Evolutionary conservation across 768 basidiomycete species (phyloP), one percentile per base, ranked within the genome.

Genomic region (Boletus pseudopeckii): DNA sequence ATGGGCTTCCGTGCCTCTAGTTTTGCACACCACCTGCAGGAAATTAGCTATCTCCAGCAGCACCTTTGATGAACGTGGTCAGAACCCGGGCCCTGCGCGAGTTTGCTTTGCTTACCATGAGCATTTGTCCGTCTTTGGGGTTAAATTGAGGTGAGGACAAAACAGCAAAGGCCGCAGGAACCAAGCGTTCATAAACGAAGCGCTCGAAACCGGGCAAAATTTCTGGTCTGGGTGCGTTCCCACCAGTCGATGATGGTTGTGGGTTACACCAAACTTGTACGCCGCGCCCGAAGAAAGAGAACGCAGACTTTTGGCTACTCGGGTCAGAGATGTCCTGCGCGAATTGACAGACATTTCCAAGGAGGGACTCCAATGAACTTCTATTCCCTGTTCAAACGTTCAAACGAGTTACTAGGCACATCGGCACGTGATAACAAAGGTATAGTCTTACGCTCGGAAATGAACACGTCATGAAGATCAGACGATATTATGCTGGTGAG

Each of bases 31-130:
- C 0, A 81, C 76, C 66, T 97, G 91, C 38, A 98, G 74, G 44
- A 98, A 79, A 62, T 82, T 85, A 43, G 90, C 88, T 50, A 98
- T 87, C 67, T 99, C 97, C 59, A 90, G 83, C 20, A 98, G 75
- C 49, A 95, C 88, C 94, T 98, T 58, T 32, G 62, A 17, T 26
- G 13, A 44, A 39, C 7, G 1, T 28, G 11, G 17, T 40, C 41
- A 52, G 49, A 42, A 44, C 1, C 9, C 9, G 9, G 9, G 42
- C 7, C 4, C 2, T 28, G 37, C 28, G 24, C 44, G 45, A 40
- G 36, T 41, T 41, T 22, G 8, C 15, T 32, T 14, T 28, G 71
- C 91, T 66, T 62, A 95, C 95, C 64, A 86, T 81, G 46, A 88
- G 77, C 64, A 87, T 84, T 63, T 93, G 91, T 2, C 90, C 92